phyloP scores from a whole-genome alignment of 108 stramenopile genomes.

The Nannochloropsis gaditana region DNA sequence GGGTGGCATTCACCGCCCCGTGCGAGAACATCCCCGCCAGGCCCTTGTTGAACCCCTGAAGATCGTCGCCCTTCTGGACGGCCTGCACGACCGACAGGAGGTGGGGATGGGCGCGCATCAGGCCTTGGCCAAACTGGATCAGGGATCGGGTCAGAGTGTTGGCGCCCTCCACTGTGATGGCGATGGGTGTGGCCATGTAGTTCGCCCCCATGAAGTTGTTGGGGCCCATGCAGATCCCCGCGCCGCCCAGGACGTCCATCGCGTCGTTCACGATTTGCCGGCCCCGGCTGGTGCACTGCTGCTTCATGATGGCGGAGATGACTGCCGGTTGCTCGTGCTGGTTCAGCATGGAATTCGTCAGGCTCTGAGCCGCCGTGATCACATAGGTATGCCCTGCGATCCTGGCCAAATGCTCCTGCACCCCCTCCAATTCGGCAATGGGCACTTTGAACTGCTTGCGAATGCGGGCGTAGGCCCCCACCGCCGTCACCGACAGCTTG shows the following conservation, averaged over 20 bases:
- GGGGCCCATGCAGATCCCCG: conserved; percentile 91
- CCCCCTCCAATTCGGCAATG: conserved; percentile 96
- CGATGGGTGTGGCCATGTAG: conserved; percentile 94
- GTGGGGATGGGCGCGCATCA: conserved; percentile 94
- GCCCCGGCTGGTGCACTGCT: conserved; percentile 89
- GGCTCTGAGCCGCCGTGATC: conserved; percentile 77
- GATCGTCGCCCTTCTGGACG: conserved; percentile 68
- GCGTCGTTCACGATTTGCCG: conserved; percentile 87
- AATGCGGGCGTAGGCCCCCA: conserved; percentile 87
- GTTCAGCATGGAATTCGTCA: conserved; percentile 97
- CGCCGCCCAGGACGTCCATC: conserved; percentile 92
- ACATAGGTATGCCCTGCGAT: conserved; percentile 84
- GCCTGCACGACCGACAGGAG: conserved; percentile 83
- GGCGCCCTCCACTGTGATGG: conserved; percentile 95
- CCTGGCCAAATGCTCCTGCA: conserved; percentile 88
- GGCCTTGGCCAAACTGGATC: conserved; percentile 95
- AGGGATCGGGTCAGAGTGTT: conserved; percentile 96
- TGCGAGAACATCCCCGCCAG: conserved; percentile 84
- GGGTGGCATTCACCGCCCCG: conserved; percentile 68
- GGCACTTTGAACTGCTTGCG: conserved; percentile 97
- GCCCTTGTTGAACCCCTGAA: conserved; percentile 75
- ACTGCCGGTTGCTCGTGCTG: conserved; percentile 98
- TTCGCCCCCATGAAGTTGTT: conserved; percentile 85
- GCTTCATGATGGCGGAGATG: conserved; percentile 95
- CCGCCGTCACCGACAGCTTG: conserved; percentile 68